These are phyloP conservation scores for Euphorbia pulcherrima DNA, from an alignment of 345 rosid species.

Conservation along the genomic window DNA sequence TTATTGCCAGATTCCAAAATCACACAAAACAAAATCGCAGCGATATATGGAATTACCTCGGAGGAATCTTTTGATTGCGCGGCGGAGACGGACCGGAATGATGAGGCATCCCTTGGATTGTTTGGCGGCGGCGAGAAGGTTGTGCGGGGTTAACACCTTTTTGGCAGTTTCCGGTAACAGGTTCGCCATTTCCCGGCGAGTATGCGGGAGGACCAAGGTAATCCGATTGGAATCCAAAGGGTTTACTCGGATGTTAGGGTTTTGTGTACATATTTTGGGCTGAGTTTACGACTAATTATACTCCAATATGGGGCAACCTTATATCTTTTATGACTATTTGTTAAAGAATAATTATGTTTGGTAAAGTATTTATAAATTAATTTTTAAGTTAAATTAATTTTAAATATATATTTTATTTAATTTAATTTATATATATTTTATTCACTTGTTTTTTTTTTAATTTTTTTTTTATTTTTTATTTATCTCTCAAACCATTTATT, in stretches of 20 bases:
- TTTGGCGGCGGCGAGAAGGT: slow-evolving; percentile 61
- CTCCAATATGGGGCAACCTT: no score
- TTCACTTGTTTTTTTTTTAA: no score
- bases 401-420: no score
- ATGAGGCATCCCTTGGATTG: slow-evolving; percentile 67
- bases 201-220: not conserved
- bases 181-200: slow-evolving; percentile 16
- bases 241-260: not conserved
- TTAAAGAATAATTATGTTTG: no score
- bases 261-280: not conserved
- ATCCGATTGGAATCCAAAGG: not conserved
- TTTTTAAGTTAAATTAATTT: no score
- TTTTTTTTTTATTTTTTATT: no score
- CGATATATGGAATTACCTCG: slow-evolving; percentile 35
- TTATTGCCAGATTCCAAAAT: not conserved
- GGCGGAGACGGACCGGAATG: slow-evolving; percentile 77
- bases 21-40: not conserved
- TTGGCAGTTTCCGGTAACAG: slow-evolving; percentile 9
- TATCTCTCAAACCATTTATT: no score
- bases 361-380: no score
- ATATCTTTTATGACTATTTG: no score
- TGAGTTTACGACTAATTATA: no score
- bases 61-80: slow-evolving; percentile 77
- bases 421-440: no score
- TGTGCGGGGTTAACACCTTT: slow-evolving; percentile 45